Evolutionary conservation across 805 yeast species (phyloP).

Genomic region (Candida tammaniensis): DNA sequence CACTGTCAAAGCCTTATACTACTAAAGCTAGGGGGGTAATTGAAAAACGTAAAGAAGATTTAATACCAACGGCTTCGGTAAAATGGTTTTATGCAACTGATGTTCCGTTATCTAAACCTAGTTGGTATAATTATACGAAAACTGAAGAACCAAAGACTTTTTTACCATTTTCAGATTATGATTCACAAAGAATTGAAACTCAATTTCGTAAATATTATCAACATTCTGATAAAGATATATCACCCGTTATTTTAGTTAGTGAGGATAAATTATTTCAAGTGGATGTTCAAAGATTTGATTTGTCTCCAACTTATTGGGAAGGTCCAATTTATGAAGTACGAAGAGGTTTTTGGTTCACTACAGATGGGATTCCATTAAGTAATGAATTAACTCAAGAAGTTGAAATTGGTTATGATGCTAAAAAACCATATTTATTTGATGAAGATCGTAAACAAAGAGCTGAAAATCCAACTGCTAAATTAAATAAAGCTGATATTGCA

Average conservation of each 20-base stretch:
- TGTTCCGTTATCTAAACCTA: conserved; percentile 67
- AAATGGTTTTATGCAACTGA: conserved; percentile 88
- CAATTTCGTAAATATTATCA: conserved; percentile 31
- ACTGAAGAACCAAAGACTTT: conserved; percentile 55
- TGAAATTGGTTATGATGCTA: conserved; percentile 51
- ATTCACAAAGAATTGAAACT: conserved; percentile 59
- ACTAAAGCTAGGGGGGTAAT: conserved; percentile 7
- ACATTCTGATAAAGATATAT: conserved; percentile 1
- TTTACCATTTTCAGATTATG: conserved; percentile 62
- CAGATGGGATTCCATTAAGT: conserved; percentile 55
- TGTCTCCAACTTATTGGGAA: conserved; percentile 80
- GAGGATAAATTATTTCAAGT: conserved; percentile 82
- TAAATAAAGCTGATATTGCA: conserved; percentile 11
- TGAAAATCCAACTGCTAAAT: conserved; percentile 2
- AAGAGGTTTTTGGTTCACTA: conserved; percentile 79
- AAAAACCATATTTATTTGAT: conserved; percentile 33
- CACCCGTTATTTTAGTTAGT: conserved; percentile 54
- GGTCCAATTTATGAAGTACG: conserved; percentile 84
- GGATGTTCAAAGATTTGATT: conserved; percentile 49
- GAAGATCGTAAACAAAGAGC: conserved; percentile 11
- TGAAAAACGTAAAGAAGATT: conserved; percentile 6
- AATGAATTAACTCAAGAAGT: conserved; percentile 50
- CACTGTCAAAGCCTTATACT: conserved; percentile 9
- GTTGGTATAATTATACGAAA: conserved; percentile 51
- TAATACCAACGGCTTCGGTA: conserved; percentile 16